These are phyloP conservation scores for Corynascus novoguineensis DNA, from an alignment of 495 filamentous ascomycete genomes.

Conservation along the genomic window DNA sequence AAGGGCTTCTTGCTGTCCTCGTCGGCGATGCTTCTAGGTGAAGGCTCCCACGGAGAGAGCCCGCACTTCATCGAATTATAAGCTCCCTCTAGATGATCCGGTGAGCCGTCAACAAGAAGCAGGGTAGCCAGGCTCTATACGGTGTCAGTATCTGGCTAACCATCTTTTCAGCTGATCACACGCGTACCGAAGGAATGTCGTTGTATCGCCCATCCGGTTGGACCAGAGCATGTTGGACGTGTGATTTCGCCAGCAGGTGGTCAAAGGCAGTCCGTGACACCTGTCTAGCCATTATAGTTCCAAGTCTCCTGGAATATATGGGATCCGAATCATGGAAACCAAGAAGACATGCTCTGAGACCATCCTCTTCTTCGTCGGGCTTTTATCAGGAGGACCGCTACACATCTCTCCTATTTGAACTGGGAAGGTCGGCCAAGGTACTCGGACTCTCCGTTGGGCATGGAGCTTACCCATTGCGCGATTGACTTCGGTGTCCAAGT, in stretches of 20 bases:
- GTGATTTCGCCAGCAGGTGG: conserved; percentile 26
- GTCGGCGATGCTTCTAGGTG: conserved; percentile 23
- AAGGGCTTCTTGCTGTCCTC: conserved; percentile 11
- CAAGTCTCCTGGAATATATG: neutral
- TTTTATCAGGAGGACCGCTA: neutral
- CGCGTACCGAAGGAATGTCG: conserved; percentile 22
- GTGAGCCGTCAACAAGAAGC: conserved; percentile 16
- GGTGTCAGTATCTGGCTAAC: conserved; percentile 1
- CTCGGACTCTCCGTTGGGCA: neutral
- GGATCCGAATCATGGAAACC: neutral
- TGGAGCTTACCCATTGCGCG: neutral
- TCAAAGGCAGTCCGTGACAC: conserved; percentile 22
- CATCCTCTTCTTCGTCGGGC: neutral
- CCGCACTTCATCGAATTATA: conserved; percentile 19
- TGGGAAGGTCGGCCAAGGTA: neutral
- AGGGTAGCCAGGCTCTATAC: conserved; percentile 24
- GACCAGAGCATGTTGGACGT: conserved; percentile 28
- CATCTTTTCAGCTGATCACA: neutral
- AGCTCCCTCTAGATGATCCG: conserved; percentile 16
- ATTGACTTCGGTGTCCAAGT: neutral
- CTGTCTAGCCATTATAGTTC: conserved; percentile 17
- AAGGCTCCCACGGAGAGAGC: conserved; percentile 21
- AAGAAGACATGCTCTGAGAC: neutral
- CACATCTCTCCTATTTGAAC: neutral
- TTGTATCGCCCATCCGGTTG: conserved; percentile 24